Evolutionary conservation across 2,329 filamentous ascomycete species (phyloP).

Genomic region (Alternaria panax): DNA sequence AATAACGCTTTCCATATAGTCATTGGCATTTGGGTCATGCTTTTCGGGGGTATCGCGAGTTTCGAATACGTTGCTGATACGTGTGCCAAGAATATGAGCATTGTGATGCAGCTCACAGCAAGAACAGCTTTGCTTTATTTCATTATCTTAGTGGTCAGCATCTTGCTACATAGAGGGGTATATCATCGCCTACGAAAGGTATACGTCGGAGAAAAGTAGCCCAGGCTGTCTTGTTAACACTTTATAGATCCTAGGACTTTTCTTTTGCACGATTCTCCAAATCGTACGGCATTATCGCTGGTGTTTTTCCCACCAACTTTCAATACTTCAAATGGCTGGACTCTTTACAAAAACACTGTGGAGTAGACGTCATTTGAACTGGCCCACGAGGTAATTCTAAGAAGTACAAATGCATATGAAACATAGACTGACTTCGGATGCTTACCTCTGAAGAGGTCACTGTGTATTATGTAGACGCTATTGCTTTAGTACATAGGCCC

Average conservation of each 20-base stretch:
- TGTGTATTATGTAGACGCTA: slow-evolving; percentile 37
- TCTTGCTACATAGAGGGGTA: slow-evolving; percentile 50
- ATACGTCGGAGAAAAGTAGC: not conserved
- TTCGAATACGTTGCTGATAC: slow-evolving; percentile 27
- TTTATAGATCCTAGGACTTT: slow-evolving; percentile 49
- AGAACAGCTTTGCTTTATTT: slow-evolving; percentile 33
- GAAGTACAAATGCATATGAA: not conserved
- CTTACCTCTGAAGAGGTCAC: slow-evolving; percentile 32
- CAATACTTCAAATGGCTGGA: slow-evolving; percentile 38
- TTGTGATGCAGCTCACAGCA: slow-evolving; percentile 16
- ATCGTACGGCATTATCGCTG: slow-evolving; percentile 44
- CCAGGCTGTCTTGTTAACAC: not conserved
- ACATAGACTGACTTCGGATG: not conserved
- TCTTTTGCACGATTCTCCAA: slow-evolving; percentile 48
- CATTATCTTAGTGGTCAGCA: slow-evolving; percentile 38
- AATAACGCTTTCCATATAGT: slow-evolving; percentile 29
- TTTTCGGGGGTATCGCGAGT: slow-evolving; percentile 25
- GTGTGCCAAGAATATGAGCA: slow-evolving; percentile 12
- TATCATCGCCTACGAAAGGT: slow-evolving; percentile 51
- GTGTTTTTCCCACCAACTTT: slow-evolving; percentile 25
- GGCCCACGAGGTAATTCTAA: slow-evolving; percentile 32
- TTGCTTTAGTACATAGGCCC: slow-evolving; percentile 40
- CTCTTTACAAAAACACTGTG: slow-evolving; percentile 37
- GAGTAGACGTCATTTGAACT: slow-evolving; percentile 43
- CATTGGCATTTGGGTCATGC: slow-evolving; percentile 21